Percentiles rank a stretch among this genome's conserved stretches.
Evolutionary conservation across 805 yeast species (phyloP).

Genomic region (Starmera caribaea): DNA sequence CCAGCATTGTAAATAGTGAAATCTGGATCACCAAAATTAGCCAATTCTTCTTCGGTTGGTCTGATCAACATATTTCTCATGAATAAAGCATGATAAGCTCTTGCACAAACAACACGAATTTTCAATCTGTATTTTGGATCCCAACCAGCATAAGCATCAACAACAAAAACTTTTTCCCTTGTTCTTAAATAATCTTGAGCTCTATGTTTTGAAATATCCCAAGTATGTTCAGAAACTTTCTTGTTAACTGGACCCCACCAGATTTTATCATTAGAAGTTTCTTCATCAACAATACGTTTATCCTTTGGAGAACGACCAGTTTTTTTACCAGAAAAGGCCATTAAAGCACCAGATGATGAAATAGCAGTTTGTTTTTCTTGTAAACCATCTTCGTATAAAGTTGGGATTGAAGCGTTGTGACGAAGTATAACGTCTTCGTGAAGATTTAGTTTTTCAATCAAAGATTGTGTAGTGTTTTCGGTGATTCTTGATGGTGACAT

Average conservation of each 20-base stretch:
- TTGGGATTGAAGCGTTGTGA: slow-evolving; percentile 90
- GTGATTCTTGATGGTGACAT: slow-evolving; percentile 20
- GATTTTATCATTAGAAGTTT: slow-evolving; percentile 67
- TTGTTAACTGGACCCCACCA: slow-evolving; percentile 99
- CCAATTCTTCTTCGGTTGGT: slow-evolving; percentile 85
- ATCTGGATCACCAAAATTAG: slow-evolving; percentile 91
- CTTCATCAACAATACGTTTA: slow-evolving; percentile 95
- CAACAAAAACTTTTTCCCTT: slow-evolving; percentile 85
- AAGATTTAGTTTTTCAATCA: slow-evolving; percentile 31
- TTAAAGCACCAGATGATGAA: slow-evolving; percentile 86
- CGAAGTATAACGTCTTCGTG: slow-evolving; percentile 58
- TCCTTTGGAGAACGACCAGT: slow-evolving; percentile 99
- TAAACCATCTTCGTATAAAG: slow-evolving; percentile 89
- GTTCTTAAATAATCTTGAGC: slow-evolving; percentile 96
- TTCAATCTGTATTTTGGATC: slow-evolving; percentile 95
- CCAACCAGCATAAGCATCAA: slow-evolving; percentile 98
- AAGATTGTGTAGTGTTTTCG: slow-evolving; percentile 11
- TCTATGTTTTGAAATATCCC: slow-evolving; percentile 93
- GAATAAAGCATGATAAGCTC: slow-evolving; percentile 97
- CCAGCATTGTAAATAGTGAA: slow-evolving; percentile 98
- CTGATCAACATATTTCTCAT: slow-evolving; percentile 97
- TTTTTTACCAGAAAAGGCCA: slow-evolving; percentile 91
- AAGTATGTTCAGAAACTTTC: slow-evolving; percentile 86
- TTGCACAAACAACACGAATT: slow-evolving; percentile 92
- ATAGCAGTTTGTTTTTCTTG: slow-evolving; percentile 86